Evolutionary conservation across 73 alveolate genomes (phyloP), one percentile per base, ranked within the genome.

Genomic region (Durusdinium trenchii): DNA sequence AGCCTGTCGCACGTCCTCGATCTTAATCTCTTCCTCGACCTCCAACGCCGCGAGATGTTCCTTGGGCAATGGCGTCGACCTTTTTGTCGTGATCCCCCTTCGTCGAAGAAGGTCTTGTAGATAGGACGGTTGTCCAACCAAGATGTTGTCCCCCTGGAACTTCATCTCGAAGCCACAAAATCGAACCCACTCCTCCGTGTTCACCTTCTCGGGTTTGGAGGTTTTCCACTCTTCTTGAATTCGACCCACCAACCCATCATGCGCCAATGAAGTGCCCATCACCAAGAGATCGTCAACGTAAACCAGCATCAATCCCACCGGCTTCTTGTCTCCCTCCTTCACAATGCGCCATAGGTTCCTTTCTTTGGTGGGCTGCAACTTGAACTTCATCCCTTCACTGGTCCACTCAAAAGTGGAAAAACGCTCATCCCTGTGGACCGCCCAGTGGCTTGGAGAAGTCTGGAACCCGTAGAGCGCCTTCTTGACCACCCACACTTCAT

Each of bases 201-300:
- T 16, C 7, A 76, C 87, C 38, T 43, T 12, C 42, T 78, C 87
- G 26, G 62, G 62, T 7, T 14, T 14, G 62, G 62, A 18, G 18
- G 26, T 18, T 20, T 40, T 45, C 87, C 87, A 78, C 45, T 78
- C 87, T 26, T 45, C 32, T 0, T 1, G 23, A 14, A 78, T 0
- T 20, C 87, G 16, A 4, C 61, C 61, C 61, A 78, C 6, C 2
- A 40, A 78, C 0, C 42, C 60, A 0, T 14, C 2, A 0, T 38
- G 38, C 18, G 45, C 87, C 35, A 42, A 14, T 0, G 14, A 35
- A 43, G 62, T 32, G 0, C 87, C 87, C 0, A 40, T 0, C 57
- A 78, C 62, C 87, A 78, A 43, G 62, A 78, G 6, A 7, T 78
- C 87, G 42, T 78, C 87, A 7, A 78, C 87, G 42, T 78, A 78